Conservation (phyloP, 768 basidiomycete genomes). For the Calocybe cyanea region DNA sequence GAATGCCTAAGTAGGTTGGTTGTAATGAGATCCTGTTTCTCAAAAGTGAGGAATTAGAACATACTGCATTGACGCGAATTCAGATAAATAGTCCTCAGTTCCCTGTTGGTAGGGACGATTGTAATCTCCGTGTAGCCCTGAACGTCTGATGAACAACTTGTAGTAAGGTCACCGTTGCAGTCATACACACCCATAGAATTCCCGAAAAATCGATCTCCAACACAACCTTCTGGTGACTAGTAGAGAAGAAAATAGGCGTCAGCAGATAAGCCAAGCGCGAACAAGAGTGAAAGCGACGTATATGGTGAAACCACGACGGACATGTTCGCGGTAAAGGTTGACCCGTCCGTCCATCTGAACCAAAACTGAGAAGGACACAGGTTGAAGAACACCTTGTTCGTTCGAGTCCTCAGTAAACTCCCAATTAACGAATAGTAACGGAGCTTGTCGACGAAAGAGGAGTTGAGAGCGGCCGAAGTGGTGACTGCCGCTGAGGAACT, state of each 20-base stretch:
- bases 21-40: constrained; percentile 12
- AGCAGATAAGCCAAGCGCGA: constrained; percentile 23
- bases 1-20: constrained; percentile 47
- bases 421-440: constrained; percentile 9
- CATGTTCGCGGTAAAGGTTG: constrained; percentile 72
- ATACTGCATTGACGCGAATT: constrained; percentile 86
- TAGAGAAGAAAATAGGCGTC: constrained; percentile 53
- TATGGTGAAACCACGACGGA: constrained; percentile 85
- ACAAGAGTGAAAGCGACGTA: constrained; percentile 53
- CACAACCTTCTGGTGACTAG: constrained; percentile 95
- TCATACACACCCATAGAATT: constrained; percentile 64
- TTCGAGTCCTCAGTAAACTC: constrained; percentile 7
- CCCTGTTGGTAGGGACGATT: constrained; percentile 73
- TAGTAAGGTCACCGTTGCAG: constrained; percentile 5
- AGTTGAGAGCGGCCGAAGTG: constrained; percentile 13
- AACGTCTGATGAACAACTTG: constrained; percentile 18
- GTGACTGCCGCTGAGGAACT: constrained; percentile 15
- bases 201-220: constrained; percentile 93
- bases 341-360: constrained; percentile 44
- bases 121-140: constrained; percentile 95
- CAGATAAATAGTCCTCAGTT: constrained; percentile 80
- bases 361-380: constrained; percentile 18
- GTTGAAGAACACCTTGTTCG: constrained; percentile 22
- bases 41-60: constrained; percentile 27
- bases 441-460: constrained; percentile 9